These are phyloP conservation scores for Cordia subcordata DNA, from an alignment of 257 asterid genomes.

Conservation along the genomic window DNA sequence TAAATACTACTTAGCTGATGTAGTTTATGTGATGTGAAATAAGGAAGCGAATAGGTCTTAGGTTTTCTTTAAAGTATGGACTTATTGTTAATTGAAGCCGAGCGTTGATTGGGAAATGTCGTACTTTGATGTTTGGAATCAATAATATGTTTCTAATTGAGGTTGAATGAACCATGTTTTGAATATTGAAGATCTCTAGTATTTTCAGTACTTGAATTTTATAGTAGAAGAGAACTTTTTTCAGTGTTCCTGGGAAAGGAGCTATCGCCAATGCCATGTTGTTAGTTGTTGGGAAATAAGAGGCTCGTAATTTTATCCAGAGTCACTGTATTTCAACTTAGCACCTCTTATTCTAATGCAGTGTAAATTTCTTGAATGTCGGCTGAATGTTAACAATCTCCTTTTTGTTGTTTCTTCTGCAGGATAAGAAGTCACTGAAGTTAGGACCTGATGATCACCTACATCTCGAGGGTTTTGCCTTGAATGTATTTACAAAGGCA, in stretches of 20 bases:
- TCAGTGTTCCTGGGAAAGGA: neutral
- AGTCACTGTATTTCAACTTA: neutral
- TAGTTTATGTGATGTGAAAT: too few species aligned
- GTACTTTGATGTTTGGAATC: too few species aligned
- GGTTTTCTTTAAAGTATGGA: neutral
- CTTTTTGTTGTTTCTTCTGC: conserved; percentile 12
- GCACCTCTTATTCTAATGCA: too few species aligned
- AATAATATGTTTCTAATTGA: neutral
- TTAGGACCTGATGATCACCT: conserved; percentile 82
- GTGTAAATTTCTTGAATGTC: too few species aligned
- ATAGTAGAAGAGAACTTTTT: neutral
- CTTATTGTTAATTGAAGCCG: neutral
- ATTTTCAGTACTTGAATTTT: neutral
- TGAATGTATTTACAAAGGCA: conserved; percentile 77
- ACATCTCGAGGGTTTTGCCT: conserved; percentile 89
- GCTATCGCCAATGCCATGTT: neutral
- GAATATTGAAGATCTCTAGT: too few species aligned
- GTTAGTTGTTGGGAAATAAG: neutral
- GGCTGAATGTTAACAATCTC: neutral
- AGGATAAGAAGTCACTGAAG: conserved; percentile 86
- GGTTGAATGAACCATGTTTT: neutral
- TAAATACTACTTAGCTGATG: too few species aligned
- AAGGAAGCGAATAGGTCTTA: too few species aligned
- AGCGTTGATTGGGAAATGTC: too few species aligned
- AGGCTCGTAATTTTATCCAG: neutral